Evolutionary conservation across 2,329 filamentous ascomycete genomes (phyloP).

Genomic region (Claviceps fusiformis): DNA sequence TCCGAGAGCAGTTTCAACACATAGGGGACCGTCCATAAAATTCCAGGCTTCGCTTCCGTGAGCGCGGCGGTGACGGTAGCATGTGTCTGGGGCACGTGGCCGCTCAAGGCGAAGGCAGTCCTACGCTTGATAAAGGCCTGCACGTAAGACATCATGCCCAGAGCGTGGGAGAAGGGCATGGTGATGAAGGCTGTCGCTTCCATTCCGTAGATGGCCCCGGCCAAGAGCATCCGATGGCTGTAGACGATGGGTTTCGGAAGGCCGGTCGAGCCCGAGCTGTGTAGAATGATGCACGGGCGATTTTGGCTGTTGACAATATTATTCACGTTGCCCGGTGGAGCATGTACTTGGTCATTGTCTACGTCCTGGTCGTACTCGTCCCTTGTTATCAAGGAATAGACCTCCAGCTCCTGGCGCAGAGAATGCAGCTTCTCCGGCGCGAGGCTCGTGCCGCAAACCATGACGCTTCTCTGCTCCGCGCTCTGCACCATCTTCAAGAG

Average conservation of each 20-base stretch:
- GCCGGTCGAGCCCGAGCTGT: slow-evolving; percentile 38
- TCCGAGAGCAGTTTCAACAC: slow-evolving; percentile 48
- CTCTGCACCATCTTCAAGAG: background rate
- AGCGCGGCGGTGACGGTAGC: slow-evolving; percentile 31
- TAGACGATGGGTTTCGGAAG: slow-evolving; percentile 49
- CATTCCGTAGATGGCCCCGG: slow-evolving; percentile 28
- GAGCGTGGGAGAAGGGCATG: slow-evolving; percentile 44
- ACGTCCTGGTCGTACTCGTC: background rate
- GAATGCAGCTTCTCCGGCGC: background rate
- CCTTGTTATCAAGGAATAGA: background rate
- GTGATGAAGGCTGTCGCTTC: slow-evolving; percentile 37
- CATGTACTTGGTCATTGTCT: background rate
- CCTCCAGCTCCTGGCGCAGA: background rate
- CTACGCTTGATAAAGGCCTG: slow-evolving; percentile 36
- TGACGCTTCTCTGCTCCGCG: background rate
- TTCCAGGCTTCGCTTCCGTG: slow-evolving; percentile 29
- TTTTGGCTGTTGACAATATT: background rate
- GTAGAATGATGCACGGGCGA: background rate
- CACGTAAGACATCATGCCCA: slow-evolving; percentile 41
- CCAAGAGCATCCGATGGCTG: slow-evolving; percentile 34
- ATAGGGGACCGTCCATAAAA: slow-evolving; percentile 48
- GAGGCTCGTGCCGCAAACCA: background rate
- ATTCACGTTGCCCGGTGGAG: background rate
- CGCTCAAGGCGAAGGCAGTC: slow-evolving; percentile 39
- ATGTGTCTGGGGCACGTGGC: slow-evolving; percentile 38